phyloP scores from a whole-genome alignment of 2,329 filamentous ascomycete species.

The Chaetomiaceae sp. region DNA sequence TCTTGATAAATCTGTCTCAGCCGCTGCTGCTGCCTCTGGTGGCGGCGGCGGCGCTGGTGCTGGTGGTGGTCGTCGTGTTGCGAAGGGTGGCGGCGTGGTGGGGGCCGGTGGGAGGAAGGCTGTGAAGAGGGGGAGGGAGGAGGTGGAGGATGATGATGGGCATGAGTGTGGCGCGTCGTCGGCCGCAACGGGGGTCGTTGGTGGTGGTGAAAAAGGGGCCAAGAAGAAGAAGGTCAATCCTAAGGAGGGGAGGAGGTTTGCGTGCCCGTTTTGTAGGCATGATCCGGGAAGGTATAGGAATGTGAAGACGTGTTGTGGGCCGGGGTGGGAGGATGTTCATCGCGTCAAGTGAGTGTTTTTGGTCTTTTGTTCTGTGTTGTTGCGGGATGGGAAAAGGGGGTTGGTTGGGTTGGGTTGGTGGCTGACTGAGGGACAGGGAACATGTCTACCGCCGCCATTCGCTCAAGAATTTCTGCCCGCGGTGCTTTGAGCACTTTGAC shows the following conservation, averaged over 20 bases:
- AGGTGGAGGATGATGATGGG: slow-evolving; percentile 9
- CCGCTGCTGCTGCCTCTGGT: slow-evolving; percentile 2
- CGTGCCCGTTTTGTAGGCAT: slow-evolving; percentile 27
- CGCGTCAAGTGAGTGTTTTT: slow-evolving; percentile 29
- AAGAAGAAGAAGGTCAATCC: slow-evolving; percentile 20
- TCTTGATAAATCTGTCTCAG: slow-evolving; percentile 20
- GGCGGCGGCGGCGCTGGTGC: not conserved
- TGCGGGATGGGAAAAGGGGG: too few species aligned
- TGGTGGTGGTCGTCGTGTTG: not conserved
- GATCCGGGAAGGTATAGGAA: slow-evolving; percentile 22
- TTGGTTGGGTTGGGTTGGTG: too few species aligned
- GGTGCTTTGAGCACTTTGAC: slow-evolving; percentile 27
- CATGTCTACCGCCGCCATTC: slow-evolving; percentile 29
- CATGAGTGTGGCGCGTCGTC: too few species aligned
- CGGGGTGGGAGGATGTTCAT: slow-evolving; percentile 24
- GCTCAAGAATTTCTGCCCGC: slow-evolving; percentile 25
- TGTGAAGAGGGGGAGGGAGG: slow-evolving; percentile 18
- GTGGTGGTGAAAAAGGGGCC: not conserved
- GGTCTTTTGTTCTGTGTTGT: too few species aligned
- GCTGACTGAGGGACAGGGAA: slow-evolving; percentile 19
- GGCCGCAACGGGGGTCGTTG: too few species aligned
- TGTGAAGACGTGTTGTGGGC: slow-evolving; percentile 26
- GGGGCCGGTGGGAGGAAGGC: not conserved
- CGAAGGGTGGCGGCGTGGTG: not conserved
- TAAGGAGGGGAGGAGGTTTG: slow-evolving; percentile 16